phyloP scores from a whole-genome alignment of 768 basidiomycete genomes.

The Leccinum truebloodii region DNA sequence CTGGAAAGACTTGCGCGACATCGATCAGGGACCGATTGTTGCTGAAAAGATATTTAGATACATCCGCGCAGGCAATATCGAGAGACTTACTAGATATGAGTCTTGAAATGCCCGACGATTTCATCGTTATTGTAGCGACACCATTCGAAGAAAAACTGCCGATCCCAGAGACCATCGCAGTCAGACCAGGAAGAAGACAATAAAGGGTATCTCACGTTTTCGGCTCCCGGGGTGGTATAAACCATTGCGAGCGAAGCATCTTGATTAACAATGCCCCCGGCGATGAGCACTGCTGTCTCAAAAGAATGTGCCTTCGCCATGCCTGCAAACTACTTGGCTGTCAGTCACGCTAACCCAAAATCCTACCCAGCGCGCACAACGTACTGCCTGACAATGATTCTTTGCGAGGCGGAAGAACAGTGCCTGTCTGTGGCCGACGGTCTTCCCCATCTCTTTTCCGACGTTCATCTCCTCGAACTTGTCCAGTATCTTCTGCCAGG shows the following conservation, averaged over 20 bases:
- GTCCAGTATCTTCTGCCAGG: no score
- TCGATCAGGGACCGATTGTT: not conserved
- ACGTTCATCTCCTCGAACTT: no score
- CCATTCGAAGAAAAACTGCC: not conserved
- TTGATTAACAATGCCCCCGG: no score
- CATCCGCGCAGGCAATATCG: not conserved
- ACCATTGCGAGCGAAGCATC: not conserved
- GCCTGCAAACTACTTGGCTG: no score
- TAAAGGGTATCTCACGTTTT: not conserved
- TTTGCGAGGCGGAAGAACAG: no score
- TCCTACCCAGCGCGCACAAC: no score
- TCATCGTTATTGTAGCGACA: not conserved
- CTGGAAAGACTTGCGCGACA: not conserved
- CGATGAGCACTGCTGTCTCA: no score
- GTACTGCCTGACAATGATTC: no score
- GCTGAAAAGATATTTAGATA: not conserved
- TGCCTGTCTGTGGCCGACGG: no score
- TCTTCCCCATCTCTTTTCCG: no score
- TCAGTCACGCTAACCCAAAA: no score
- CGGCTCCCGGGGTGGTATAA: not conserved
- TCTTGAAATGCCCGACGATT: not conserved
- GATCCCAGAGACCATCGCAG: not conserved
- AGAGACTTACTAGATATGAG: not conserved
- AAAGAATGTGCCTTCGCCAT: no score
- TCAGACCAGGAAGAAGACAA: not conserved